Percentiles rank a stretch among this genome's conserved stretches.
Conservation (phyloP, 768 basidiomycete species). For the Russula lepida region DNA sequence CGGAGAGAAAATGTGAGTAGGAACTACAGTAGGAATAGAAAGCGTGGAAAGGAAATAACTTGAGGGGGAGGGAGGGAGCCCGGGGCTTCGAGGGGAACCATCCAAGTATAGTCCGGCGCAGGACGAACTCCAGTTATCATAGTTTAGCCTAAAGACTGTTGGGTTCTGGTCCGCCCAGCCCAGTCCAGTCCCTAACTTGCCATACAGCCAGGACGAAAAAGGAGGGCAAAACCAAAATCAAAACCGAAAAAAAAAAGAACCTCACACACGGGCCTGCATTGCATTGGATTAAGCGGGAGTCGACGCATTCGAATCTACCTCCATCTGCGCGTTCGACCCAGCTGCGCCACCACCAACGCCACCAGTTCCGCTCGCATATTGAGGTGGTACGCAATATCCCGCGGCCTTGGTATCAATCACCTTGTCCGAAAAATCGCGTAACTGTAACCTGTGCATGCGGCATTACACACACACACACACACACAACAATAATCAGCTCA, state of each 20-base stretch:
- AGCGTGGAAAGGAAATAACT: not conserved
- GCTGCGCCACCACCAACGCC: not conserved
- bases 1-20: too few species aligned
- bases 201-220: not conserved
- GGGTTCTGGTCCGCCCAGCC: slow-evolving; percentile 28
- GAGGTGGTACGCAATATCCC: slow-evolving; percentile 14
- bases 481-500: too few species aligned
- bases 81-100: not conserved
- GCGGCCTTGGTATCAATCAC: slow-evolving; percentile 30
- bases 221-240: not conserved
- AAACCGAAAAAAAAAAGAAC: not conserved
- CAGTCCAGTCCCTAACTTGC: slow-evolving; percentile 16
- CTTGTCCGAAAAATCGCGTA: slow-evolving; percentile 43
- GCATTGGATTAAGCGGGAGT: slow-evolving; percentile 39
- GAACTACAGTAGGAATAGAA: not conserved
- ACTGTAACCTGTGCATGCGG: too few species aligned
- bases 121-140: not conserved
- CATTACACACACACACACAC: too few species aligned
- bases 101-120: not conserved
- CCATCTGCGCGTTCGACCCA: slow-evolving; percentile 40
- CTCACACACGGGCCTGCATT: not conserved
- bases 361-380: not conserved
- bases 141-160: not conserved
- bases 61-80: too few species aligned
- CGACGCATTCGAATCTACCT: slow-evolving; percentile 68